A percentile compares a stretch with the other conserved stretches of the same genome.
These are phyloP conservation scores for Kluyveromyces lactis DNA, from an alignment of 805 yeast species.

Conservation along the genomic window DNA sequence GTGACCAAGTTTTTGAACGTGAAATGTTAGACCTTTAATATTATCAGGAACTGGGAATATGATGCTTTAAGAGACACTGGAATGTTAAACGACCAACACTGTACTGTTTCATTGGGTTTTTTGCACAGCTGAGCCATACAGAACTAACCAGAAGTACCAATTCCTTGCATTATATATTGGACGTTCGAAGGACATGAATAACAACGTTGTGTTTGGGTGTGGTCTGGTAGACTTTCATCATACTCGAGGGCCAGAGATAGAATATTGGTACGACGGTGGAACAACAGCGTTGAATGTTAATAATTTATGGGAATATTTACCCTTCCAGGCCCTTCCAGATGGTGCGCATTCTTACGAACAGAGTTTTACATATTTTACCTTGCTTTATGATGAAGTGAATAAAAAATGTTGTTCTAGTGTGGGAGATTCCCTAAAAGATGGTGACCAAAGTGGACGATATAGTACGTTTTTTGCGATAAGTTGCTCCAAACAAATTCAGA, in stretches of 20 bases:
- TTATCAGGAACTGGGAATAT: no score
- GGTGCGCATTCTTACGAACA: constrained; percentile 93
- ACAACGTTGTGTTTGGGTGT: constrained; percentile 57
- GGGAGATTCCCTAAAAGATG: constrained; percentile 14
- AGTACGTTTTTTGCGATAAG: constrained; percentile 90
- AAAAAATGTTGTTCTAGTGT: constrained; percentile 23
- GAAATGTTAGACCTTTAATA: no score
- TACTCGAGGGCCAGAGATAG: constrained; percentile 87
- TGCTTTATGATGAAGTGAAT: constrained; percentile 51
- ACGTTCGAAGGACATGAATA: background rate
- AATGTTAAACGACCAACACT: no score
- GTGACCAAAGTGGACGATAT: constrained; percentile 14
- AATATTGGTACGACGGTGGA: constrained; percentile 64
- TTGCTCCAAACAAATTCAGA: constrained; percentile 76
- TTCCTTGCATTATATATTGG: no score
- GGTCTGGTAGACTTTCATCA: constrained; percentile 93
- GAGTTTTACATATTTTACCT: constrained; percentile 83
- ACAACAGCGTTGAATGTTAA: constrained; percentile 24
- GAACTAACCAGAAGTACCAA: no score
- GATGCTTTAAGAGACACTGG: no score
- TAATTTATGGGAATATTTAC: constrained; percentile 71
- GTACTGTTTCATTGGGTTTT: no score
- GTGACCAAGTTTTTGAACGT: no score
- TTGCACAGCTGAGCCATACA: no score
- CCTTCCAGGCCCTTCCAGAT: constrained; percentile 94